Evolutionary conservation across 441 rosid species (phyloP).

Genomic region (Bocquillonia castaneifolia): DNA sequence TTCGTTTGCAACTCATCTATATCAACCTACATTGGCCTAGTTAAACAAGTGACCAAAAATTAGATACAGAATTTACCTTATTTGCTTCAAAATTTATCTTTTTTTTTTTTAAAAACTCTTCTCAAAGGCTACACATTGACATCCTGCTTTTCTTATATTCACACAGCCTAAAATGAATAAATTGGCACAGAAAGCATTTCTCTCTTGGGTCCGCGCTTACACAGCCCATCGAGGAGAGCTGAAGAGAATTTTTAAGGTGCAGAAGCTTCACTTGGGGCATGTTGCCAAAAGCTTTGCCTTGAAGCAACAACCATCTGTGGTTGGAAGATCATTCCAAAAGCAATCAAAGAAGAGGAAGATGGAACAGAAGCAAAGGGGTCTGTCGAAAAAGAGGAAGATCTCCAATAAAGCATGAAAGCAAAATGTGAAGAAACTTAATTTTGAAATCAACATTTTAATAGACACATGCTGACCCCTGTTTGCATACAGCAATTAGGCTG

Average conservation of each 20-base stretch:
- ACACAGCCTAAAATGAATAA: slow-evolving; percentile 57
- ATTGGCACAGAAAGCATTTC: slow-evolving; percentile 72
- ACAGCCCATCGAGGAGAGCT: slow-evolving; percentile 88
- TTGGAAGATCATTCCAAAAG: slow-evolving; percentile 58
- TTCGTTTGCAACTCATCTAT: no score
- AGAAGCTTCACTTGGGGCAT: slow-evolving; percentile 92
- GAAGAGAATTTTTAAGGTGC: slow-evolving; percentile 75
- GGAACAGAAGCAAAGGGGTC: slow-evolving; percentile 55
- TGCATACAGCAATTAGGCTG: background rate
- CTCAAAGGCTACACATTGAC: slow-evolving; percentile 17
- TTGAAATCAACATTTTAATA: background rate
- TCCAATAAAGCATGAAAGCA: slow-evolving; percentile 25
- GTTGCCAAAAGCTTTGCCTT: slow-evolving; percentile 92
- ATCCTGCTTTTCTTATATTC: slow-evolving; percentile 10
- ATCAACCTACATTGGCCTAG: no score
- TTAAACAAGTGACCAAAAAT: no score
- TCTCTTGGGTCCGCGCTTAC: slow-evolving; percentile 94
- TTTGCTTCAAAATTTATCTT: background rate
- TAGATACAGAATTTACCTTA: background rate
- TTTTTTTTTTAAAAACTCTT: no score
- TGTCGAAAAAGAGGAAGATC: slow-evolving; percentile 34
- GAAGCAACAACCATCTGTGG: slow-evolving; percentile 83
- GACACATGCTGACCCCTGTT: slow-evolving; percentile 1
- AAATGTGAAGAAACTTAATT: slow-evolving; percentile 2
- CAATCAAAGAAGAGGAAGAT: slow-evolving; percentile 76